Evolutionary conservation across 2,329 filamentous ascomycete genomes (phyloP), one percentile per base, ranked within the genome.

Genomic region (Aureobasidium pullulans): DNA sequence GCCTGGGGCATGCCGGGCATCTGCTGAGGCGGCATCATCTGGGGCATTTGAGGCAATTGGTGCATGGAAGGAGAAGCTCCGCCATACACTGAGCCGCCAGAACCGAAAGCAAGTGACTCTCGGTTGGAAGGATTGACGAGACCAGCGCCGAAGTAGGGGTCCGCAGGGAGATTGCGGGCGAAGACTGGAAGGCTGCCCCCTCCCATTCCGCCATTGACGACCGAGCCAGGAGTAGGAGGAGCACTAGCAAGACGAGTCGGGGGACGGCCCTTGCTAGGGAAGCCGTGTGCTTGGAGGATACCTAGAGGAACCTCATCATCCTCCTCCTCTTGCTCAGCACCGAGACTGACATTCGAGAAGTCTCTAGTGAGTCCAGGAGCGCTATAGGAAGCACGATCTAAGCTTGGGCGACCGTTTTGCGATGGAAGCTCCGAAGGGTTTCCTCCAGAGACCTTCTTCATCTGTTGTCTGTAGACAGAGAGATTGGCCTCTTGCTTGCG

Each of bases 401-500:
- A 81, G 77, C 62, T 86, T 72, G 52, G 76, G 75, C 84, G 82
- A 29, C 79, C 72, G 10, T 76, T 68, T 13, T 63, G 61, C 31
- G 65, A 66, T 3, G 79, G 71, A 11, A 73, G 65, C 43, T 76
- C 74, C 10, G 79, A 72, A 4, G 79, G 72, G n/a, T 62, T 48
- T n/a, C 60, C 60, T 23, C 84, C 91, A 0, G 90, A 95, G 32
- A 94, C 88, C 74, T 96, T 96, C 88, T 93, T 96, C 91, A 96
- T 96, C 73, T 94, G 89, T 71, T 96, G 91, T 60, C 91, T 84
- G 72, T 96, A 96, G 1, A 96, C 87, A 1, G 90, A 82, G 78
- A 96, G 86, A 70, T 94, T 90, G 11, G 91, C 91, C 72, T 96
- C 90, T 70, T 96, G 91, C 77, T 92, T 94, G 67, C 85, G 84